phyloP scores from a whole-genome alignment of 495 filamentous ascomycete genomes.

The Aspergillus wentii region DNA sequence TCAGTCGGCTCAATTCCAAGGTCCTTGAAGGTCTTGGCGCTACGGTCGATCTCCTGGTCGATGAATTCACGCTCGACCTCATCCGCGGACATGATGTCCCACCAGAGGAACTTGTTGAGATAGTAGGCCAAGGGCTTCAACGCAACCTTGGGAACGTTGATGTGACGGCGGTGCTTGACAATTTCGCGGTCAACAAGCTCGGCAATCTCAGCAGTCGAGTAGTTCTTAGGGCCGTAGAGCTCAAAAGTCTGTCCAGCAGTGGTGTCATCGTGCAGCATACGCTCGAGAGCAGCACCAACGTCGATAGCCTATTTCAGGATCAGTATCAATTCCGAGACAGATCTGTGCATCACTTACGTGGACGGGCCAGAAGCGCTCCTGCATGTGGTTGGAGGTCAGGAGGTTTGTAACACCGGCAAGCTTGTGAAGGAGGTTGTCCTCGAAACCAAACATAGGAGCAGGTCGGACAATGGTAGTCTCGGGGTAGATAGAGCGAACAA shows the following conservation, averaged over 20 bases:
- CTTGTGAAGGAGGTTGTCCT: conserved; percentile 85
- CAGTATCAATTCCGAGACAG: conserved; percentile 8
- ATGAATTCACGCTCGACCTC: conserved; percentile 91
- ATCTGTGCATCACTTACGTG: conserved; percentile 59
- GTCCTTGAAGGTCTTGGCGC: conserved; percentile 93
- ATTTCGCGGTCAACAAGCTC: conserved; percentile 89
- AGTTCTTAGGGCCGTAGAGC: conserved; percentile 90
- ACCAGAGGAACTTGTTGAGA: conserved; percentile 81
- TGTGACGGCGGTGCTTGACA: conserved; percentile 77
- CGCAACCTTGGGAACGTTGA: conserved; percentile 83
- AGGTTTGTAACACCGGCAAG: conserved; percentile 74
- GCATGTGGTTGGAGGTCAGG: conserved; percentile 87
- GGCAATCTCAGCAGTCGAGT: conserved; percentile 81
- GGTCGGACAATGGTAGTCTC: conserved; percentile 97
- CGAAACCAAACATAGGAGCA: conserved; percentile 88
- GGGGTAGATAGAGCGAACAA: conserved; percentile 86
- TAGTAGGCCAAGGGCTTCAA: conserved; percentile 66
- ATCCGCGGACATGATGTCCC: conserved; percentile 77
- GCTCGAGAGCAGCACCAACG: conserved; percentile 80
- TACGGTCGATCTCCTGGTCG: conserved; percentile 85
- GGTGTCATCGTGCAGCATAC: conserved; percentile 82
- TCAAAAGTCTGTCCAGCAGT: conserved; percentile 90
- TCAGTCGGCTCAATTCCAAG: conserved; percentile 83
- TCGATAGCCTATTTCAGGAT: conserved; percentile 63
- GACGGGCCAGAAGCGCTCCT: conserved; percentile 86